Conservation (phyloP, 2,329 filamentous ascomycete genomes). For the Aspergillus sergii region DNA sequence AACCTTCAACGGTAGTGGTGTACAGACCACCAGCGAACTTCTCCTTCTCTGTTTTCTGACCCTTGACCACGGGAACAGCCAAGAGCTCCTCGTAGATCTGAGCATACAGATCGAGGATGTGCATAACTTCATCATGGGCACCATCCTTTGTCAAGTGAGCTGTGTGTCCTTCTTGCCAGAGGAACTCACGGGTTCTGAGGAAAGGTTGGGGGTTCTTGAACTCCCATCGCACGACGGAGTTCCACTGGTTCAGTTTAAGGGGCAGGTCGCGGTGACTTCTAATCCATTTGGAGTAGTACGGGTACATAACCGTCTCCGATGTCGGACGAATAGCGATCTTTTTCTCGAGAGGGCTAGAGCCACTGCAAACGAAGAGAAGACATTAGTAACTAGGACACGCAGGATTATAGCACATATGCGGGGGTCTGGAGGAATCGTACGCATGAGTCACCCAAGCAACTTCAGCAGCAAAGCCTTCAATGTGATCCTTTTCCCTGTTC, state of each 20-base stretch:
- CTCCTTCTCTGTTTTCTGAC: slow-evolving; percentile 94
- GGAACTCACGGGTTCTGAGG: slow-evolving; percentile 88
- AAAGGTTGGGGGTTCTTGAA: slow-evolving; percentile 89
- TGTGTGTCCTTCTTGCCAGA: slow-evolving; percentile 97
- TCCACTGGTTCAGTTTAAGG: slow-evolving; percentile 96
- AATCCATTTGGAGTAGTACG: slow-evolving; percentile 96
- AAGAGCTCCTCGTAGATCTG: slow-evolving; percentile 91
- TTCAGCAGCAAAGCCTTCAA: slow-evolving; percentile 92
- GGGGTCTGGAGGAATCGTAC: slow-evolving; percentile 31
- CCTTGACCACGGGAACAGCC: slow-evolving; percentile 91
- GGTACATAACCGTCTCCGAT: slow-evolving; percentile 85
- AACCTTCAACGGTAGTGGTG: slow-evolving; percentile 95
- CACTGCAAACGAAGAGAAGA: slow-evolving; percentile 54
- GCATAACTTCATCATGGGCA: slow-evolving; percentile 81
- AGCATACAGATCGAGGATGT: slow-evolving; percentile 93
- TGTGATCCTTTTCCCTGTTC: slow-evolving; percentile 85
- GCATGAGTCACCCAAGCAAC: slow-evolving; percentile 56
- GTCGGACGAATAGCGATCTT: slow-evolving; percentile 71
- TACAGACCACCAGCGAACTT: slow-evolving; percentile 97
- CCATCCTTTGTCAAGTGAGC: slow-evolving; percentile 84
- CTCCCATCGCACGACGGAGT: slow-evolving; percentile 93
- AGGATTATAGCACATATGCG: not conserved
- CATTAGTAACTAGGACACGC: slow-evolving; percentile 7
- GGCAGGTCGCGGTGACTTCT: slow-evolving; percentile 93
- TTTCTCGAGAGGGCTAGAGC: slow-evolving; percentile 89